These are phyloP conservation scores for Pseudogymnoascus sp. DNA, from an alignment of 2,329 filamentous ascomycete genomes.

Conservation along the genomic window DNA sequence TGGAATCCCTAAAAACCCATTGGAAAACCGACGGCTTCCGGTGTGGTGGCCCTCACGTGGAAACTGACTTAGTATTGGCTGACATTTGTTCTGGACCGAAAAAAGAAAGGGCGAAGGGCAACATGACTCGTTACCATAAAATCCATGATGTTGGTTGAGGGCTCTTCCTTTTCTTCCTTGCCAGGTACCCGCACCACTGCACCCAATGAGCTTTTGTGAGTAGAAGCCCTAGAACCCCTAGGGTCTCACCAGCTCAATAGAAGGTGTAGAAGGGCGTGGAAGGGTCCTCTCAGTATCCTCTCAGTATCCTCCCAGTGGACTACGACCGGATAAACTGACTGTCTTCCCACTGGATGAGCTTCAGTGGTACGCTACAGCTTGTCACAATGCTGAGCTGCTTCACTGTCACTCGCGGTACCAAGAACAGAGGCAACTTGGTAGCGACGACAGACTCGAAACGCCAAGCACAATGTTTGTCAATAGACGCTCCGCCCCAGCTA, in stretches of 20 bases:
- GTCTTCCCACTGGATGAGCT: background rate
- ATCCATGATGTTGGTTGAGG: background rate
- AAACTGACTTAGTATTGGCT: background rate
- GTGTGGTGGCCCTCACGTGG: background rate
- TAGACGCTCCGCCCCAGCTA: background rate
- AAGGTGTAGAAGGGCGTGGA: background rate
- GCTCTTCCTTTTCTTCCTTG: background rate
- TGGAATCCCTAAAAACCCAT: background rate
- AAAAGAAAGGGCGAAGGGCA: background rate
- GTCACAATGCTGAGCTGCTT: background rate
- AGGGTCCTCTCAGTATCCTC: background rate
- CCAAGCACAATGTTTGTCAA: background rate
- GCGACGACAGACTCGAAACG: conserved; percentile 3
- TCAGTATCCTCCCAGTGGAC: background rate
- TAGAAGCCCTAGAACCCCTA: background rate
- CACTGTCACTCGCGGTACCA: conserved; percentile 5
- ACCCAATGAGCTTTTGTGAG: background rate
- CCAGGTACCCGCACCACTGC: conserved; percentile 6
- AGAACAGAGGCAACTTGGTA: background rate
- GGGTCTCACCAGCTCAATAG: background rate
- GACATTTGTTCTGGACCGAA: background rate
- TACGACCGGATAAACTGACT: background rate
- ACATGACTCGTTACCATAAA: background rate
- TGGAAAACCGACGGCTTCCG: background rate
- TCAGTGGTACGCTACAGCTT: background rate